Evolutionary conservation across 2,329 filamentous ascomycete genomes (phyloP).

Genomic region (Pestalotiopsis sp.): DNA sequence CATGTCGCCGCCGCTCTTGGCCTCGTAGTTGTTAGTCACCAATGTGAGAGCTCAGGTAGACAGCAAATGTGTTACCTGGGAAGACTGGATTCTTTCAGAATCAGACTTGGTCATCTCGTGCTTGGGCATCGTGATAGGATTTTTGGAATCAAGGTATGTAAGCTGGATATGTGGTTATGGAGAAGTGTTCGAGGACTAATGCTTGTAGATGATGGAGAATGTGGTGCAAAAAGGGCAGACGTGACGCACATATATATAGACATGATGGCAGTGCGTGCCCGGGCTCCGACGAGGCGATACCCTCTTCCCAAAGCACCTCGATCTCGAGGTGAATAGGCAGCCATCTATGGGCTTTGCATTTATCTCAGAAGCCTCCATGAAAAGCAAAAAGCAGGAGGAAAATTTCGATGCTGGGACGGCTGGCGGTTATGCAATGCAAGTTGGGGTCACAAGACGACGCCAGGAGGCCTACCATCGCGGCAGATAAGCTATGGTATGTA

Average conservation of each 20-base stretch:
- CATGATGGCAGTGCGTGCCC: neutral
- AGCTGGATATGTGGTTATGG: neutral
- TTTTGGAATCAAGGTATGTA: neutral
- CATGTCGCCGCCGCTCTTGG: conserved; percentile 20
- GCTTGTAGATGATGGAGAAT: neutral
- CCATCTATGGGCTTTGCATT: neutral
- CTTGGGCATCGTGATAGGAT: neutral
- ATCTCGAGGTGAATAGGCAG: neutral
- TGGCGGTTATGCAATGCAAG: neutral
- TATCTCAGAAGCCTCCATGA: neutral
- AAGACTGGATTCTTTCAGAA: neutral
- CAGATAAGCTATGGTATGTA: neutral
- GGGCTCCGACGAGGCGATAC: neutral
- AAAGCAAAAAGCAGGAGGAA: neutral
- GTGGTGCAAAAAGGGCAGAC: neutral
- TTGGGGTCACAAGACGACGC: neutral
- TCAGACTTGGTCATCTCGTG: neutral
- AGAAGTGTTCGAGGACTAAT: neutral
- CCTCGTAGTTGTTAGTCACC: conserved; percentile 15
- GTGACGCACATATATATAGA: neutral
- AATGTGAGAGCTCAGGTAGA: rapidly evolving
- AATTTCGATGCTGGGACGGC: neutral
- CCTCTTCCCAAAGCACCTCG: neutral
- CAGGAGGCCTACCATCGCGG: neutral
- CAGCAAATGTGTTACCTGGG: neutral